Base-by-base conservation (phyloP, 441 rosid genomes). In the Brassica balearica region DNA sequence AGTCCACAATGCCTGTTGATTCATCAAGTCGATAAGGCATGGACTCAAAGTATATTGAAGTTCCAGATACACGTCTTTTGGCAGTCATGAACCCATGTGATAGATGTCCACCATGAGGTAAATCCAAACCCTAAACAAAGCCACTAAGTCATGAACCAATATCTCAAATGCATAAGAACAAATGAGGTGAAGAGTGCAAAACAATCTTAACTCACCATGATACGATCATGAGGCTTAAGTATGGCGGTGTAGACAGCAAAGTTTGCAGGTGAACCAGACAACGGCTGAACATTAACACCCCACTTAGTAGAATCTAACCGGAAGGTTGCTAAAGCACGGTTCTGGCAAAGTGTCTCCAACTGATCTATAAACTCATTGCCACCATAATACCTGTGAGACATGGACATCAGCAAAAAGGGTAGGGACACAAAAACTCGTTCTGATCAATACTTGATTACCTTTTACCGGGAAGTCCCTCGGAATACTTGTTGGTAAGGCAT, bases 41-140 rank as follows among this genome's bases (percentile, higher is more conserved):
- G 8, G 98, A 93, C 85, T 93, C 98, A 63, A 95, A 95, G 82
- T 91, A 95, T 63, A 93, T 88, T 38, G 99, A 95, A 59, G 99
- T 95, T 62, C 88, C 99, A 78, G 99, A 93, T 11, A 95, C 98
- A 62, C 96, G 86, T 58, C 97, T 86, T 85, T 90, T 93, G 55
- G 96, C 86, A 56, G 99, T 93, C 99, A 93, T 91, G 82, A 92
- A 95, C n/a, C 99, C 99, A 84, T 92, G 97, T 74, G 99, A 92
- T 83, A 95, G 75, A 80, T 95, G 97, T 23, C 97, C 97, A 2
- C 97, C 99, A 65, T 95, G 97, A 77, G 98, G 92, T 66, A 95
- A 88, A 82, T 93, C 97, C 91, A 95, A 83, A 65, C 97, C 97
- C 96, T 90, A 34, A 36, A 65, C 22, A 59, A 36, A 68, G 72